Base-by-base conservation (phyloP, 345 rosid genomes). In the Lepidium africanum region DNA sequence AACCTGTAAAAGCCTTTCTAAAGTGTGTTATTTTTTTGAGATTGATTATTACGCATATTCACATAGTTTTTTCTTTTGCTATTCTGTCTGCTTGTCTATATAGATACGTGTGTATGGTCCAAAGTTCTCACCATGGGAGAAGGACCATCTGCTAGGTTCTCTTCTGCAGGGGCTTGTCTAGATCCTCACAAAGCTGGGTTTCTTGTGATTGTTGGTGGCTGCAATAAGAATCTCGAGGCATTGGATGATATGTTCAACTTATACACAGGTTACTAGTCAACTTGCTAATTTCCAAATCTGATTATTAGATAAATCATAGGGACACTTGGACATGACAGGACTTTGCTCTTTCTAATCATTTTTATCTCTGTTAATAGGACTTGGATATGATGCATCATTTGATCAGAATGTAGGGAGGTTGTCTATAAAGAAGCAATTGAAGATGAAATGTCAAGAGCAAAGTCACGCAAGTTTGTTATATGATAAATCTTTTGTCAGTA, bases 131-230 rank as follows among this genome's bases (percentile, higher is more conserved):
- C 96, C 47, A 72, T 68, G 2, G 93, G 96, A 41, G 84, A 83
- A 73, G 94, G 93, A 40, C 99, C 99, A 61, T 89, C 90, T 65
- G 89, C 99, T 17, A 95, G 96, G 79, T 95, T 95, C 79, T 91
- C 99, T 52, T 82, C 89, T 38, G 84, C 96, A 11, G 96, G 97
- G 76, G 99, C 86, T 65, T 86, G 86, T 76, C 83, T 91, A 79
- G 94, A 89, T 83, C 99, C 97, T 4, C 69, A 81, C 56, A 86
- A 79, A 75, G 76, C 81, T 42, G 96, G 99, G 11, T 79, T 82
- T 65, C 91, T 91, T 67, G 78, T 86, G 62, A 80, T 95, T 69
- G 67, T 87, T 11, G 99, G 99, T 72, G 99, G 99, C 62, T 95
- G 97, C 82, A 86, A 86, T 77, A 95, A 83, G 82, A 84, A 80